These are phyloP conservation scores for Epichloe scottii DNA, from an alignment of 2,329 filamentous ascomycete genomes.

Conservation along the genomic window DNA sequence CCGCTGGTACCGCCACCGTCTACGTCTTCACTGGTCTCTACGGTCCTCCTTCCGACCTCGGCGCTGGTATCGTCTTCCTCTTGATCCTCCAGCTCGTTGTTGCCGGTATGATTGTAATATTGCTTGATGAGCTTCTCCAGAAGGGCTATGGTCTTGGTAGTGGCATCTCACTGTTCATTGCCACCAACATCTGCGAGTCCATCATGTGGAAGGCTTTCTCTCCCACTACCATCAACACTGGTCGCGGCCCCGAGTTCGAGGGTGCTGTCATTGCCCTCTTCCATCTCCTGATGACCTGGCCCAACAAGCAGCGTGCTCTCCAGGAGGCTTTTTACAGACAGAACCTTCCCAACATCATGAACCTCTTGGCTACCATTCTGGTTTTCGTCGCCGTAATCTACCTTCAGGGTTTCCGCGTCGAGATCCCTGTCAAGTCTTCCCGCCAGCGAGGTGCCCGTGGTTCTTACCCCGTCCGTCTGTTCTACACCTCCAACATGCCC, in stretches of 20 bases:
- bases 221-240: conserved; percentile 97
- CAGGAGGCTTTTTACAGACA: conserved; percentile 98
- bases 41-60: conserved; percentile 89
- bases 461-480: conserved; percentile 95
- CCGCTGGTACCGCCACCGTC: conserved; percentile 93
- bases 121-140: conserved; percentile 96
- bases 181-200: conserved; percentile 99
- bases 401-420: conserved; percentile 97
- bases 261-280: conserved; percentile 96
- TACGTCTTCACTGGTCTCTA: conserved; percentile 98
- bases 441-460: conserved; percentile 97
- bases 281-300: conserved; percentile 96
- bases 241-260: conserved; percentile 97
- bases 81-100: conserved; percentile 96
- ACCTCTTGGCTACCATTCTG: conserved; percentile 80
- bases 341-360: conserved; percentile 99
- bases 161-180: conserved; percentile 98
- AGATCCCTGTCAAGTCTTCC: conserved; percentile 98
- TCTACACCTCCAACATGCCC: conserved; percentile 99
- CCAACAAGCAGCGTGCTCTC: conserved; percentile 97
- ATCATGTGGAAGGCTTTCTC: conserved; percentile 99
- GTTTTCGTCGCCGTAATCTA: conserved; percentile 99
- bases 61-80: conserved; percentile 95
- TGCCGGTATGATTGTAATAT: conserved; percentile 96
- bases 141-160: conserved; percentile 98